Evolutionary conservation across 805 yeast species (phyloP), one percentile per base, ranked within the genome.

Genomic region (Danielozyma ontarioensis): DNA sequence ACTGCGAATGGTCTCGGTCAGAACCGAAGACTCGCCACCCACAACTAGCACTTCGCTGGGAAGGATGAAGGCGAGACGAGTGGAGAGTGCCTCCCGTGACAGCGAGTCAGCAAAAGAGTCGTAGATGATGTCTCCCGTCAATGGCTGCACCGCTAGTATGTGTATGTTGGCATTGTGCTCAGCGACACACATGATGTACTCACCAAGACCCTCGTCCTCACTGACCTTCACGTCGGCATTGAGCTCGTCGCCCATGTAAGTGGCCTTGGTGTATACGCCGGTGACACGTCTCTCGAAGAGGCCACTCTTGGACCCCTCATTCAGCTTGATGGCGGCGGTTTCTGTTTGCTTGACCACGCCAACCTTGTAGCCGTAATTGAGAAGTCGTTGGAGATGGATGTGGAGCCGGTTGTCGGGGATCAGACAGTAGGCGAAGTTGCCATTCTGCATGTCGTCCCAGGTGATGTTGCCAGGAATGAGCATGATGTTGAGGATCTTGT

Each of bases 311-410:
- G 49, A 37, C 17, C 69, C 65, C 39, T 72, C 79, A 4, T 73
- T 55, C 2, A 74, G 58, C 48, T 85, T 85, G 11, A 85, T 65
- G 0, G 87, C 86, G 2, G 87, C 80, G 0, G 90, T 76, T 51
- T 90, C 97, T 4, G 75, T 62, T 50, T 93, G 97, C 48, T 82
- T 81, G 0, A 89, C 93, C 2, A 93, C 76, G 0, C 94, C 97
- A 3, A 93, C 86, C 51, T 83, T 89, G 38, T 76, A 62, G 0
- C 96, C 96, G 34, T 65, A 66, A 25, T 72, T 74, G 3, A 93
- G 66, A 13, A 90, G 60, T 38, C 90, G 68, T 52, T 83, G 83
- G 24, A 89, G 59, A 53, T 90, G 90, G 19, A 83, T 69, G 44
- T 83, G 83, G 11, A 93, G 63, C 37, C 93, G 63, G 18, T 65